phyloP scores from a whole-genome alignment of 306 rosid genomes.

The Hylodesmum podocarpum region DNA sequence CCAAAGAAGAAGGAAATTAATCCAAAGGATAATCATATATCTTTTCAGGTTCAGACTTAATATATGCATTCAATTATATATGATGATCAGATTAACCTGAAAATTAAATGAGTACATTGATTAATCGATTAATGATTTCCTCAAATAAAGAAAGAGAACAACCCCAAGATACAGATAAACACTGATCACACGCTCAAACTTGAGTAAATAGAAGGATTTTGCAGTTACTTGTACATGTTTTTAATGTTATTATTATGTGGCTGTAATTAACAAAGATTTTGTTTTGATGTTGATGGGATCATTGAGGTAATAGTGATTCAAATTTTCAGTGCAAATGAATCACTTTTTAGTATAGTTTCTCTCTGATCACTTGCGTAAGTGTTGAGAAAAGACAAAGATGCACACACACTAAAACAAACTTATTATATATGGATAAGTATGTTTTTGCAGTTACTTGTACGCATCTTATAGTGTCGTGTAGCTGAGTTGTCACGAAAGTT shows the following conservation, averaged over 20 bases:
- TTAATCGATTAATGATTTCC: background rate
- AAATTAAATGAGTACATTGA: slow-evolving; percentile 1
- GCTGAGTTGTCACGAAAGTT: background rate
- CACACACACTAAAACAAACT: background rate
- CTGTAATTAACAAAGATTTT: background rate
- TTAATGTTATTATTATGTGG: background rate
- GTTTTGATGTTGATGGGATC: background rate
- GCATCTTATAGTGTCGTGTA: background rate
- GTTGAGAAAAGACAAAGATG: background rate
- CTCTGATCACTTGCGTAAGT: background rate
- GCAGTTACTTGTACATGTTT: slow-evolving; percentile 22
- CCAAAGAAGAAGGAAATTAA: slow-evolving; percentile 68
- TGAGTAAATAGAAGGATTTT: background rate
- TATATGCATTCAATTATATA: background rate
- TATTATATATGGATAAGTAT: background rate
- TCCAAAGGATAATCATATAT: slow-evolving; percentile 94
- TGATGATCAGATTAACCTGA: no score
- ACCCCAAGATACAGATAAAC: background rate
- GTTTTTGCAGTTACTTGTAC: slow-evolving; percentile 28
- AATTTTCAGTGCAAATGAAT: background rate
- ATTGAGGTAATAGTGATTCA: background rate
- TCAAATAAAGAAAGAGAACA: background rate
- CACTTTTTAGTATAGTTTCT: background rate
- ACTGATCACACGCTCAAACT: background rate
- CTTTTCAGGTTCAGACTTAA: slow-evolving; percentile 77